Percentiles rank a stretch among this genome's conserved stretches.
Evolutionary conservation across 2,329 filamentous ascomycete genomes (phyloP).

Genomic region (Sporothrix protearum): DNA sequence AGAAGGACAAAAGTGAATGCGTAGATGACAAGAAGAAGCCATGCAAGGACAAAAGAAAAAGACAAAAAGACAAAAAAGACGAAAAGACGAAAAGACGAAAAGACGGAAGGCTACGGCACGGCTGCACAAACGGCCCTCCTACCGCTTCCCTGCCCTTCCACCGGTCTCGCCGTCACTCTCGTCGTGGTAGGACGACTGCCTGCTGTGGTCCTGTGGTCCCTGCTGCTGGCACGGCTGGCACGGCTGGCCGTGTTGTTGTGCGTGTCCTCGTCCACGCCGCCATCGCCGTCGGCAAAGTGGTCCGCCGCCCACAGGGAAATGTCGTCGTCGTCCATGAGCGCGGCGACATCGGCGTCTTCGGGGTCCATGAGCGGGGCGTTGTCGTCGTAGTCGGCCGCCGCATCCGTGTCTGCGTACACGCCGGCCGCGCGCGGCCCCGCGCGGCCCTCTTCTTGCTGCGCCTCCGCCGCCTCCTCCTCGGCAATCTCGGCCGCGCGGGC

Average conservation of each 20-base stretch:
- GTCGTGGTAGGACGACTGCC: slow-evolving; percentile 19
- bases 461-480: slow-evolving; percentile 42
- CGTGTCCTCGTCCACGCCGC: neutral
- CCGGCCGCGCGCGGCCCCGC: slow-evolving; percentile 17
- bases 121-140: too few relatives aligned
- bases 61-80: neutral
- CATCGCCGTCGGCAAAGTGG: slow-evolving; percentile 35
- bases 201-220: neutral
- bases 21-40: slow-evolving; percentile 1
- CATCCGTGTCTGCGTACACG: slow-evolving; percentile 35
- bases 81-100: neutral
- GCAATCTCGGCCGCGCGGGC: slow-evolving; percentile 58
- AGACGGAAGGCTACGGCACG: too few relatives aligned
- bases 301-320: slow-evolving; percentile 55
- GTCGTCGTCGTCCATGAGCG: slow-evolving; percentile 57
- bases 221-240: neutral
- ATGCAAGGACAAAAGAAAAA: neutral
- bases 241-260: neutral
- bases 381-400: slow-evolving; percentile 37
- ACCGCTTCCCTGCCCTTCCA: neutral
- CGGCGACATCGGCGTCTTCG: slow-evolving; percentile 49
- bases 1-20: neutral
- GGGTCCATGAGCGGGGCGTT: slow-evolving; percentile 33
- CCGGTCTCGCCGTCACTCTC: slow-evolving; percentile 20
- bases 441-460: slow-evolving; percentile 36